Evolutionary conservation across 2,329 filamentous ascomycete species (phyloP).

Genomic region (Nigrospora oryzae): DNA sequence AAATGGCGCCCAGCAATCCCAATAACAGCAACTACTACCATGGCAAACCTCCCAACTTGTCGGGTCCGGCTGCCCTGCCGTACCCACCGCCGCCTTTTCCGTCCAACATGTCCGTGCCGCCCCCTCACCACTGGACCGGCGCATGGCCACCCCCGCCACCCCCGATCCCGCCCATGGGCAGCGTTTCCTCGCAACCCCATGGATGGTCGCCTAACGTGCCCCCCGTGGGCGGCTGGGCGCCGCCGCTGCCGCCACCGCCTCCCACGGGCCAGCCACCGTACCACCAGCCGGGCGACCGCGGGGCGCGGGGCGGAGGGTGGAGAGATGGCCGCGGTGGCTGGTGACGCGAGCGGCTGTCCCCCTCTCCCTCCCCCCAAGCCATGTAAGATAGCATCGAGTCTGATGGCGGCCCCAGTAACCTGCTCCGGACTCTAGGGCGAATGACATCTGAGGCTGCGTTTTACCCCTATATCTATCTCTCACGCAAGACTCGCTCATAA

Average conservation of each 20-base stretch:
- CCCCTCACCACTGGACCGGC: constrained; percentile 5
- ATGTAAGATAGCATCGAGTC: no score
- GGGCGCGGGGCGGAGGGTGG: constrained; percentile 3
- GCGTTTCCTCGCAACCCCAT: neutral
- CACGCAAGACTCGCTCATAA: no score
- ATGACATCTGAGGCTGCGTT: no score
- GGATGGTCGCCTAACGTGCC: constrained; percentile 1
- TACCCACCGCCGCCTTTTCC: constrained; percentile 1
- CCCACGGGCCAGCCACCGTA: constrained; percentile 1
- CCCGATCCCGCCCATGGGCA: neutral
- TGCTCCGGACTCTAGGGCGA: no score
- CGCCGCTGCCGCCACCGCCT: constrained; percentile 2
- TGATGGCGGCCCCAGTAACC: no score
- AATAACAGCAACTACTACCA: neutral
- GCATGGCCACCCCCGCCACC: constrained; percentile 6
- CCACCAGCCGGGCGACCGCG: neutral
- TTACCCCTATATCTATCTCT: no score
- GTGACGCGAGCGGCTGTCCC: neutral
- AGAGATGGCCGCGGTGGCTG: constrained; percentile 4
- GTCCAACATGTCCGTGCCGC: neutral
- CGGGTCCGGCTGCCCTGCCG: neutral
- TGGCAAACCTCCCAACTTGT: neutral
- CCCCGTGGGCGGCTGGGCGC: neutral
- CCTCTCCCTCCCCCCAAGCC: no score
- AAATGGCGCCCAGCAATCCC: neutral